Conservation (phyloP, 2,329 filamentous ascomycete species). For the Colletotrichum zoysiae region DNA sequence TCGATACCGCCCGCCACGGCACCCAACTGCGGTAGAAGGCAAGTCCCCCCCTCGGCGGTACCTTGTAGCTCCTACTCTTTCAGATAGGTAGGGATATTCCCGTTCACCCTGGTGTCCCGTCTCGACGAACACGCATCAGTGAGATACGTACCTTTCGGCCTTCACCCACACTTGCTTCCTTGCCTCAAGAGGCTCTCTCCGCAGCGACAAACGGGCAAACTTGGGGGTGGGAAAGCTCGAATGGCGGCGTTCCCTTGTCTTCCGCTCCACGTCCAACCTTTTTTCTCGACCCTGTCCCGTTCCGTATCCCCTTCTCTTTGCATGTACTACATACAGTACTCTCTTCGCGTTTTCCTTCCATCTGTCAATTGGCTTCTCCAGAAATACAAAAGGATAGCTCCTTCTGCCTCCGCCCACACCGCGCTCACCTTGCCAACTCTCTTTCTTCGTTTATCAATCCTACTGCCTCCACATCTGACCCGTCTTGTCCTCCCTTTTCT, state of each 20-base stretch:
- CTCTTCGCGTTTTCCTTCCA: constrained; percentile 37
- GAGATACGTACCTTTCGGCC: not conserved
- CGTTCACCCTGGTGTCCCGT: not conserved
- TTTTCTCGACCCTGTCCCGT: constrained; percentile 36
- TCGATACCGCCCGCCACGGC: not conserved
- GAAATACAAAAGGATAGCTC: constrained; percentile 39
- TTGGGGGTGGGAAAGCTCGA: constrained; percentile 28
- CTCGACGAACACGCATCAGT: not conserved
- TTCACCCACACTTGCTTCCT: constrained; percentile 4
- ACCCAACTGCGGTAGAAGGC: rapidly evolving
- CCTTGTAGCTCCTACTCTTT: not conserved
- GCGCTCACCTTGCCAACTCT: not conserved
- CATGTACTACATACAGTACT: constrained; percentile 15
- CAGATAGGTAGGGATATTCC: constrained; percentile 12
- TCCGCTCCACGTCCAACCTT: constrained; percentile 29
- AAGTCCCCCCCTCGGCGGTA: not conserved
- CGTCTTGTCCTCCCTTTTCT: constrained; percentile 9
- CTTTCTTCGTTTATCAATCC: constrained; percentile 12
- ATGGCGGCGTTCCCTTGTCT: constrained; percentile 43
- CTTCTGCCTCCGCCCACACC: constrained; percentile 17
- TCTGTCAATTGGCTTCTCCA: constrained; percentile 37
- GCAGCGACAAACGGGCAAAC: constrained; percentile 25
- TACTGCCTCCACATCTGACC: not conserved
- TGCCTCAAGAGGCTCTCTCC: constrained; percentile 24
- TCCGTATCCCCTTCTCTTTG: constrained; percentile 29